phyloP scores from a whole-genome alignment of 2,329 filamentous ascomycete genomes.

The Xylaria sp. region DNA sequence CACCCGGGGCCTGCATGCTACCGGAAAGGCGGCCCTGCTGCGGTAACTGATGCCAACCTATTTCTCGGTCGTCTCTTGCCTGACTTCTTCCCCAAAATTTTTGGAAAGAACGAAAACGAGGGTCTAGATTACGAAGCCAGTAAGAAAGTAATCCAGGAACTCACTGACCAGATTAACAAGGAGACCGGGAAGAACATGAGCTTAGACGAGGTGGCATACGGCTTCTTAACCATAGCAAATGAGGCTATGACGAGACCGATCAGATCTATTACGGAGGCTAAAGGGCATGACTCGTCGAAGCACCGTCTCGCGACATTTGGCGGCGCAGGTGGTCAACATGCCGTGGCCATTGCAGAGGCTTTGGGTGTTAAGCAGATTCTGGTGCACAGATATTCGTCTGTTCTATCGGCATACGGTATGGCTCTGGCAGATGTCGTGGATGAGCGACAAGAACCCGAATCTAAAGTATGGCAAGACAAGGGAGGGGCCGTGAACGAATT shows the following conservation, averaged over 20 bases:
- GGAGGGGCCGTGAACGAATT: slow-evolving; percentile 70
- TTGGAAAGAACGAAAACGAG: slow-evolving; percentile 87
- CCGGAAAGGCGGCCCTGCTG: slow-evolving; percentile 86
- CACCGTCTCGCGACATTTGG: slow-evolving; percentile 94
- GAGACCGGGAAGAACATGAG: slow-evolving; percentile 78
- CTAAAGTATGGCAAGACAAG: slow-evolving; percentile 68
- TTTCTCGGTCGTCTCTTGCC: slow-evolving; percentile 85
- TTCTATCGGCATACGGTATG: slow-evolving; percentile 92
- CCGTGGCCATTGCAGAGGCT: slow-evolving; percentile 87
- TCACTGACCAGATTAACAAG: slow-evolving; percentile 80
- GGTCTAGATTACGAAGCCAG: slow-evolving; percentile 81
- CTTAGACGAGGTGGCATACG: slow-evolving; percentile 86
- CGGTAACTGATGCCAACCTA: slow-evolving; percentile 93
- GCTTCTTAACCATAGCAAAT: slow-evolving; percentile 89
- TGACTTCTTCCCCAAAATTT: slow-evolving; percentile 95
- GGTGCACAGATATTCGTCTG: slow-evolving; percentile 86
- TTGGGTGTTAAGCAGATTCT: slow-evolving; percentile 87
- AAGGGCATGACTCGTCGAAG: slow-evolving; percentile 89
- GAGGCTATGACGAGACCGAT: slow-evolving; percentile 93
- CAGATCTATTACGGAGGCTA: slow-evolving; percentile 88
- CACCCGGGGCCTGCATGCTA: slow-evolving; percentile 93
- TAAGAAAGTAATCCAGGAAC: slow-evolving; percentile 76
- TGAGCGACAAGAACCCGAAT: slow-evolving; percentile 83
- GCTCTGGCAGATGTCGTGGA: slow-evolving; percentile 92
- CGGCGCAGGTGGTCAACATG: slow-evolving; percentile 90